Evolutionary conservation across 2,329 filamentous ascomycete species (phyloP), one percentile per base, ranked within the genome.

Genomic region (Colletotrichum sp.): DNA sequence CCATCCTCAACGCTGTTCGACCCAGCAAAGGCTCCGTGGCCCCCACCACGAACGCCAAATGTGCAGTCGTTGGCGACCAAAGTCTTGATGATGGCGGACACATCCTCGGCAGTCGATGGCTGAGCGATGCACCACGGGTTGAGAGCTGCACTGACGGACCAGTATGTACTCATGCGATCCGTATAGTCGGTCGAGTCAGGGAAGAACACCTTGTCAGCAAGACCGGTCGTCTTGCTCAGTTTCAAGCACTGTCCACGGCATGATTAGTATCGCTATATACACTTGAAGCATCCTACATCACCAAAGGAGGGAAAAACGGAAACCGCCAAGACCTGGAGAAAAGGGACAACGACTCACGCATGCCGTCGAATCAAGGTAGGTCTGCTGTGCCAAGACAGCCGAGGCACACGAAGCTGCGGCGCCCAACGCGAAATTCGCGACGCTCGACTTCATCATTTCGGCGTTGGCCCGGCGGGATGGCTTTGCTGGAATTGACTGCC

Each of bases 11-110:
- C 81, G 66, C 83, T 83, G 79, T 85, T 85, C 71, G 83, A 79
- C 5, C 84, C 77, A 1, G 81, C 74, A 65, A 81, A 83, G 28
- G 80, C 78, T 30, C 80, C 83, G 55, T 86, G 84, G 4, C 86
- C 84, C 43, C 85, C 85, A 21, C 83, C 82, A 2, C 84, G 82
- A 39, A 88, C 82, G 21, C 84, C 86, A 75, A 87, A 87, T 7
- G 80, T 79, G 63, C 83, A 84, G 16, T 80, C 55, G 8, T 79
- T 78, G 6, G 77, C 65, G 30, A 79, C 78, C 1, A 88, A 78
- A 3, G 83, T 79, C 60, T 82, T 83, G 24, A 87, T 79, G 4
- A 82, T 81, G 9, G 78, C 77, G 6, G 85, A 83, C 8, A 86
- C 84, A 73, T 88, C 85, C 7, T 83, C 75, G 7, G 83, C 77